Evolutionary conservation across 257 asterid genomes (phyloP).

Genomic region (Solanum chaucha): DNA sequence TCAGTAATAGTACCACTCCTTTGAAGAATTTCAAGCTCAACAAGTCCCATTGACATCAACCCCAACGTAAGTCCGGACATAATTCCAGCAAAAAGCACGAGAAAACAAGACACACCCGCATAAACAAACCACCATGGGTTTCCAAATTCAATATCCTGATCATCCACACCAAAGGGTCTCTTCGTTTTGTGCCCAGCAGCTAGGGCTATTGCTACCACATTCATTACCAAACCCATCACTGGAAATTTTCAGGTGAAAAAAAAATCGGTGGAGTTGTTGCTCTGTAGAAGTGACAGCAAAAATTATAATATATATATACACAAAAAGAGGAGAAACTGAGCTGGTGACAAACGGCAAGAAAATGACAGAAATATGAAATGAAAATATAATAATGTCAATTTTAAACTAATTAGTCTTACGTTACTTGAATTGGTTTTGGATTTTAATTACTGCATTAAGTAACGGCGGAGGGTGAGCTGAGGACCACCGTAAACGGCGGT

Average conservation of each 20-base stretch:
- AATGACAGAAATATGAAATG: neutral
- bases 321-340: neutral
- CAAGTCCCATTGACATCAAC: conserved; percentile 85
- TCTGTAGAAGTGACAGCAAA: neutral
- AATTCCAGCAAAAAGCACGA: conserved; percentile 89
- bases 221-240: conserved; percentile 23
- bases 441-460: neutral
- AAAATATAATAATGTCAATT: neutral
- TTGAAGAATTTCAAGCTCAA: conserved; percentile 88
- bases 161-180: conserved; percentile 41
- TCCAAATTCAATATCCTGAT: conserved; percentile 75
- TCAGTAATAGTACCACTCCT: conserved; percentile 64
- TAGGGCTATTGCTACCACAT: conserved; percentile 31
- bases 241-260: neutral
- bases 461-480: neutral
- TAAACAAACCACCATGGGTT: conserved; percentile 84
- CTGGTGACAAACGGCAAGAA: neutral
- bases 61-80: conserved; percentile 96
- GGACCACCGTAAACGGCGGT: neutral
- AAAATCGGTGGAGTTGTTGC: neutral
- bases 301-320: neutral
- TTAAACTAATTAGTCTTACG: neutral
- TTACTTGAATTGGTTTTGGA: neutral
- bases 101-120: conserved; percentile 85
- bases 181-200: conserved; percentile 23